Percentiles rank a stretch among this genome's conserved stretches.
These are phyloP conservation scores for Thalassiosira mediterranea DNA, from an alignment of 352 stramenopile species.

Conservation along the genomic window DNA sequence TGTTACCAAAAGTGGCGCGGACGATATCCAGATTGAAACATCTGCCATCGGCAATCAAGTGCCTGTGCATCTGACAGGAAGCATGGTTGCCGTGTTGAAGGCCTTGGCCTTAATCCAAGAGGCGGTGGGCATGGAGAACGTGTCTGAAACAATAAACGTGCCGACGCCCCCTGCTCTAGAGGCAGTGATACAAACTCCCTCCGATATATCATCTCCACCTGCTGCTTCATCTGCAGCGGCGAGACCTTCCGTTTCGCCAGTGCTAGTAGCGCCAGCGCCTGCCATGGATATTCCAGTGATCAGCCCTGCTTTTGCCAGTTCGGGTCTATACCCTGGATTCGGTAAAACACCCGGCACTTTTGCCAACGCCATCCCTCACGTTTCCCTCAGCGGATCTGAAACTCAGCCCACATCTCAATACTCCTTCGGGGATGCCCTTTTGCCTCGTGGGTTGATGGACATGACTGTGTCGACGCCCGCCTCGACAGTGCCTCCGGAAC, in stretches of 20 bases:
- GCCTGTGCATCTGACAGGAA: constrained; percentile 28
- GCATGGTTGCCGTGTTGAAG: constrained; percentile 10
- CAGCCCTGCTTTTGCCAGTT: too few species aligned
- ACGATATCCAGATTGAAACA: constrained; percentile 29
- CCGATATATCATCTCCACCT: background rate
- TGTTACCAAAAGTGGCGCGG: constrained; percentile 26
- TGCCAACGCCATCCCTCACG: constrained; percentile 1
- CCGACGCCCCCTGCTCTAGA: too few species aligned
- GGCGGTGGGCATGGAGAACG: constrained; percentile 29
- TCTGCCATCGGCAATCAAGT: constrained; percentile 25
- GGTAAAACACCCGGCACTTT: constrained; percentile 1
- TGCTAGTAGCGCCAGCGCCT: too few species aligned
- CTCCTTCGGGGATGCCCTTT: constrained; percentile 32
- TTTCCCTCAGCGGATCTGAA: constrained; percentile 22
- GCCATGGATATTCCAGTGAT: too few species aligned
- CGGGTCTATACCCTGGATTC: too few species aligned
- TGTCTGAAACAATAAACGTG: constrained; percentile 24
- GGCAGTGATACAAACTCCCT: too few species aligned
- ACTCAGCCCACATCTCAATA: constrained; percentile 18
- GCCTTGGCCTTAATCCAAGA: constrained; percentile 33
- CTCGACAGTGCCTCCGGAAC: constrained; percentile 12
- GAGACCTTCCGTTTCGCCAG: constrained; percentile 3
- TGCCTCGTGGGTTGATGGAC: constrained; percentile 29
- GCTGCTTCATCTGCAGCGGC: background rate
- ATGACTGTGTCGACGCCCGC: constrained; percentile 1